A percentile compares a stretch with the other conserved stretches of the same genome.
Evolutionary conservation across 352 stramenopile genomes (phyloP).

Genomic region (Globisporangium paddicum): DNA sequence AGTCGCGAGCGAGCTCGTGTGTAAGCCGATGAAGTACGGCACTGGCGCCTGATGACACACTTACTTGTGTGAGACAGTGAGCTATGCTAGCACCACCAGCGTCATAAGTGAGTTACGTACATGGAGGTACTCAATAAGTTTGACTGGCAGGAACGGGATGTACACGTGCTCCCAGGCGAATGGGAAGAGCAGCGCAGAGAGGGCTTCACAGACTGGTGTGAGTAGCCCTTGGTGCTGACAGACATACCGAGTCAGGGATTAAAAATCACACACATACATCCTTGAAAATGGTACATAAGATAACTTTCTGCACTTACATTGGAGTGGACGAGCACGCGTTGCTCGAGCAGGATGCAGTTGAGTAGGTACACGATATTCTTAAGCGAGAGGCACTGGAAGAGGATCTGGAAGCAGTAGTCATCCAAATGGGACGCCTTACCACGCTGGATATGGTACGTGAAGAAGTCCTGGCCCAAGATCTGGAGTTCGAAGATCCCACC

Average conservation of each 20-base stretch:
- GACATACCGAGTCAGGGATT: background rate
- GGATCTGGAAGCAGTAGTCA: conserved; percentile 72
- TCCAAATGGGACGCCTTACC: conserved; percentile 58
- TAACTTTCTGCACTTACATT: conserved; percentile 32
- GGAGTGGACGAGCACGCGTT: conserved; percentile 78
- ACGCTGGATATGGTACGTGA: conserved; percentile 56
- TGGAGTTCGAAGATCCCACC: conserved; percentile 35
- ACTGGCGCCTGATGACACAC: conserved; percentile 83
- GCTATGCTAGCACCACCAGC: background rate
- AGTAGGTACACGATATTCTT: conserved; percentile 79
- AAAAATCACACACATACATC: background rate
- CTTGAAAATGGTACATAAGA: background rate
- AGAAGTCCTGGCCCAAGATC: conserved; percentile 33
- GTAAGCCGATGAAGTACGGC: conserved; percentile 82
- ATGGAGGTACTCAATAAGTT: conserved; percentile 82
- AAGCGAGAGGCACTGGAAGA: conserved; percentile 79
- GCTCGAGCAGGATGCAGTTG: conserved; percentile 81
- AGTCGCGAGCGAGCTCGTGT: conserved; percentile 78
- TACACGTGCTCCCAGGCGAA: conserved; percentile 87
- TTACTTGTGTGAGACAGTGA: no score
- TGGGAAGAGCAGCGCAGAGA: conserved; percentile 75
- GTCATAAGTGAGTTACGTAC: conserved; percentile 17
- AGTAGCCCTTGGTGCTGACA: conserved; percentile 61
- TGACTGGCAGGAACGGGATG: conserved; percentile 77
- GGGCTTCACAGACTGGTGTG: conserved; percentile 72